Percentiles rank a stretch among this genome's conserved stretches.
These are phyloP conservation scores for Plasmodium berghei DNA, from an alignment of 169 alveolate genomes.

Conservation along the genomic window DNA sequence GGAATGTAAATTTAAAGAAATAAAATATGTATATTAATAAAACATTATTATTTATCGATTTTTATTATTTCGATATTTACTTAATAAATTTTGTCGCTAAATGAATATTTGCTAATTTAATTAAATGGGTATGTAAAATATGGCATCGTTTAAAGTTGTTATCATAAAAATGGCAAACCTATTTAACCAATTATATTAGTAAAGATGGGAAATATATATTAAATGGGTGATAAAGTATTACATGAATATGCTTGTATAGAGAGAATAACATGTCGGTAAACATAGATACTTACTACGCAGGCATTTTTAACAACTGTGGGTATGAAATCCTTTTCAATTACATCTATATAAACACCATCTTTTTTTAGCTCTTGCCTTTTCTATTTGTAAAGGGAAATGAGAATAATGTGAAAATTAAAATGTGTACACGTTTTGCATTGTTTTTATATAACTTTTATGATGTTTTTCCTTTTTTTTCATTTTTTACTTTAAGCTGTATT, in stretches of 20 bases:
- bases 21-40: neutral
- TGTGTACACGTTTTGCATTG: neutral
- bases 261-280: neutral
- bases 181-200: neutral
- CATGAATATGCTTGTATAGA: neutral
- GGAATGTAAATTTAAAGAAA: neutral
- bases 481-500: constrained; percentile 48
- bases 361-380: constrained; percentile 58
- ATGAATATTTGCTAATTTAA: constrained; percentile 61
- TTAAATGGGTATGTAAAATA: constrained; percentile 68
- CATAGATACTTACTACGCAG: constrained; percentile 19
- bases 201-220: neutral
- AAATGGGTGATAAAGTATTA: neutral
- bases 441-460: neutral
- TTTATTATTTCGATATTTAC: constrained; percentile 1
- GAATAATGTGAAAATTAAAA: neutral
- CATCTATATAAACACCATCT: constrained; percentile 73
- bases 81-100: constrained; percentile 57
- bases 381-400: constrained; percentile 12
- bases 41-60: neutral
- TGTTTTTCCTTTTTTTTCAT: neutral
- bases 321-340: constrained; percentile 58
- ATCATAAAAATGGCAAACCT: constrained; percentile 75
- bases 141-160: constrained; percentile 56
- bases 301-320: constrained; percentile 58